A percentile compares a stretch with the other conserved stretches of the same genome.
These are phyloP conservation scores for Gnaphalium uliginosum DNA, from an alignment of 129 eudicot genomes.

Conservation along the genomic window DNA sequence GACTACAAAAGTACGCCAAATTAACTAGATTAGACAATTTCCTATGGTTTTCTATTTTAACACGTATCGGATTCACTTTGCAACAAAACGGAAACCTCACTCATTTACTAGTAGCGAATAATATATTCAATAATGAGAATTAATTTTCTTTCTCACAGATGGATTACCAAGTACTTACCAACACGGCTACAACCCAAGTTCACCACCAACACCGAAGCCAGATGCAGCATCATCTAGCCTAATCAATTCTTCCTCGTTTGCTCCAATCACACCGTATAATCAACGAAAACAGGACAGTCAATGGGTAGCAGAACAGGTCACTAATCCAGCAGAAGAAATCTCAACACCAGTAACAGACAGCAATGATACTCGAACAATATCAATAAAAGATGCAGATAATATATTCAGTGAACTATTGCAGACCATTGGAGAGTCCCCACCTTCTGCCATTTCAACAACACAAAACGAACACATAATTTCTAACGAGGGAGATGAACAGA, in stretches of 20 bases:
- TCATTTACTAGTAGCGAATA: conserved; percentile 3
- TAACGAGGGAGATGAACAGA: conserved; percentile 39
- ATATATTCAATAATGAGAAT: neutral
- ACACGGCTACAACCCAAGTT: conserved; percentile 36
- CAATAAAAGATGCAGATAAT: conserved; percentile 31
- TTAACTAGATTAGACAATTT: neutral
- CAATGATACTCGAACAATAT: conserved; percentile 32
- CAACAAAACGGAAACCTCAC: neutral
- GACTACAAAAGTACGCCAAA: conserved; percentile 4
- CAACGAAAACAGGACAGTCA: conserved; percentile 36
- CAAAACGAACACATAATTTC: conserved; percentile 32
- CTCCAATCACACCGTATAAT: conserved; percentile 66
- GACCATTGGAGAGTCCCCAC: conserved; percentile 40
- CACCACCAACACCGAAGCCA: conserved; percentile 46
- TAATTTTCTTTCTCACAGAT: conserved; percentile 36
- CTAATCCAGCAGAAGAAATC: conserved; percentile 25
- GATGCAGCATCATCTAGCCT: conserved; percentile 33
- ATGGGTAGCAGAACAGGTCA: conserved; percentile 30
- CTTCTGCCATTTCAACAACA: conserved; percentile 40
- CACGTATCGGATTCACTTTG: neutral
- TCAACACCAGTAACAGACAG: conserved; percentile 35
- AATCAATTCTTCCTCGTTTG: conserved; percentile 38
- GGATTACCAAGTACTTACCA: conserved; percentile 36
- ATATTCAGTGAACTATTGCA: conserved; percentile 33
- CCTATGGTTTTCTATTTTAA: neutral